Base-by-base conservation (phyloP, 495 filamentous ascomycete genomes). In the Aspergillus cavernicola region DNA sequence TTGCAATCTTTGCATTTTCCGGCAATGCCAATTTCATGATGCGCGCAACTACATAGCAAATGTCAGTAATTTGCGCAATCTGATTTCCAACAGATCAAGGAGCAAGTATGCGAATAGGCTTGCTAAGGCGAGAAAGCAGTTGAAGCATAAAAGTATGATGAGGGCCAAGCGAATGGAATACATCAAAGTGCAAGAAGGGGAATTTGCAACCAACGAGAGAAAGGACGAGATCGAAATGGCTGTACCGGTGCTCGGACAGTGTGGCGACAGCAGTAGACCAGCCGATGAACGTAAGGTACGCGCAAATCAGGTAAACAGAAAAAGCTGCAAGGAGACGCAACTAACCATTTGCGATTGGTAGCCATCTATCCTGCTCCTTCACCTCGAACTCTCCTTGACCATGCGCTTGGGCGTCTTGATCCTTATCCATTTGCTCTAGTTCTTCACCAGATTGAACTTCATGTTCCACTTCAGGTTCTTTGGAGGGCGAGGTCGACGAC, bases 281-380 rank as follows among this genome's bases (percentile, higher is more conserved):
- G 60, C 63, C 72, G 71, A 35, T 70, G 72, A 70, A 72, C 60
- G 74, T 65, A 73, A 74, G 73, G 73, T 68, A 79, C 76, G 78
- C 70, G 74, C 76, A 80, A 81, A 81, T 79, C 72, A 78, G 65
- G 72, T 67, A 66, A 69, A 69, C 62, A 68, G 67, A 68, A 71
- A 18, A 61, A 72, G 65, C 72, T 77, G 76, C 75, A 78, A 67
- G 73, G 70, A 68, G 69, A 72, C 72, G 66, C 70, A 72, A 91
- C 88, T 83, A 84, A 98, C 93, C 93, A 92, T 98, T 98, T 77
- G 93, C 93, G 84, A 98, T 98, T 74, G 93, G 93, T 72, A 98
- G 85, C 93, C 93, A 98, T 80, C 93, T 80, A 76, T 98, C 93
- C 73, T 98, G 93, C 74, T 98, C 93, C 79, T 98, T 98, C 73